A percentile compares a stretch with the other conserved stretches of the same genome.
These are phyloP conservation scores for Pseudogymnoascus verrucosus DNA, from an alignment of 2,329 filamentous ascomycete genomes.

Conservation along the genomic window DNA sequence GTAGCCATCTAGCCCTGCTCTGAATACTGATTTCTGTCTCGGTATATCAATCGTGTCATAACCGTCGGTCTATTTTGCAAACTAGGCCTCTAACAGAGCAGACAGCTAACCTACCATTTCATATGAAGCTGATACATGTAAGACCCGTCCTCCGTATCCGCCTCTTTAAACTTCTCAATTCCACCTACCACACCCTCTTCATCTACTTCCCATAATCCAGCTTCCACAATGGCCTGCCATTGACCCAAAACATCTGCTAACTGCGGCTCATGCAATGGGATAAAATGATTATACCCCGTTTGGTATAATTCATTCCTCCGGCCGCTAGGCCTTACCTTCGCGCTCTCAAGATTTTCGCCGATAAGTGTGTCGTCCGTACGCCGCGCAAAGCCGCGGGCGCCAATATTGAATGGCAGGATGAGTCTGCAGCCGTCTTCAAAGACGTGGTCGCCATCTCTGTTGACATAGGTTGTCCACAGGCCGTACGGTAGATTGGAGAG, in stretches of 20 bases:
- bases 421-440: slow-evolving; percentile 15
- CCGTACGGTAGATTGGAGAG: slow-evolving; percentile 9
- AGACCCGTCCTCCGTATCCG: slow-evolving; percentile 18
- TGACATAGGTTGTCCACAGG: slow-evolving; percentile 12
- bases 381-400: slow-evolving; percentile 10
- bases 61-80: no score
- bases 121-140: background rate
- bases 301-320: slow-evolving; percentile 16
- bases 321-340: background rate
- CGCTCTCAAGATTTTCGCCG: slow-evolving; percentile 8
- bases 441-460: background rate
- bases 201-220: slow-evolving; percentile 23
- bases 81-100: no score
- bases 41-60: no score
- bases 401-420: slow-evolving; percentile 11
- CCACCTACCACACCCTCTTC: slow-evolving; percentile 23
- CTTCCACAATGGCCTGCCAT: slow-evolving; percentile 23
- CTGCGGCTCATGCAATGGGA: slow-evolving; percentile 14
- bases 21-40: no score
- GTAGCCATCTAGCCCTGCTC: no score
- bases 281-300: slow-evolving; percentile 17
- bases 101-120: background rate
- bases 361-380: slow-evolving; percentile 13
- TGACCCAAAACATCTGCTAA: slow-evolving; percentile 23
- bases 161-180: slow-evolving; percentile 26